Evolutionary conservation across 2,329 filamentous ascomycete species (phyloP).

Genomic region (Colletotrichum filicis): DNA sequence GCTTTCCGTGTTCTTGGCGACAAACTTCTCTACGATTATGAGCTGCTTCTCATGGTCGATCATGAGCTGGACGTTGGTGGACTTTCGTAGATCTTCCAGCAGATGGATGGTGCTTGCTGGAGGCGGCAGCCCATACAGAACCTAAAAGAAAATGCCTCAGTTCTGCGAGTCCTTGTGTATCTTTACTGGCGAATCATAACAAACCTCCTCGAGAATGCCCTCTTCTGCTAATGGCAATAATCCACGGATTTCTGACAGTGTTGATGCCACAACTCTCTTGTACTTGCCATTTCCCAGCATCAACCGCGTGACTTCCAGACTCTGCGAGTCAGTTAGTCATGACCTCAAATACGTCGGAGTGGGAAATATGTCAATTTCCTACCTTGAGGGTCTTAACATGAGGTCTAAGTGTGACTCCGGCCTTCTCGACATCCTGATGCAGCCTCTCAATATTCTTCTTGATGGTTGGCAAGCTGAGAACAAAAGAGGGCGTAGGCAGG

Average conservation of each 20-base stretch:
- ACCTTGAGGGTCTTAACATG: constrained; percentile 59
- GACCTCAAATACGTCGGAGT: accelerated
- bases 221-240: constrained; percentile 50
- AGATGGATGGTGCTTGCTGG: constrained; percentile 46
- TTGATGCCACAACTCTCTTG: constrained; percentile 52
- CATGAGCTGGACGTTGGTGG: constrained; percentile 48
- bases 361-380: background rate
- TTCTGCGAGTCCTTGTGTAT: background rate
- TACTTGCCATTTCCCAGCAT: constrained; percentile 52
- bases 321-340: constrained; percentile 38
- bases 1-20: background rate
- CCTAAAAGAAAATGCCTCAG: constrained; percentile 32
- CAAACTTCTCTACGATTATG: constrained; percentile 40
- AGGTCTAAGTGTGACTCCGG: constrained; percentile 51
- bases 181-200: background rate
- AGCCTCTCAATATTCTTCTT: constrained; percentile 50
- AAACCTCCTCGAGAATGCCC: constrained; percentile 52
- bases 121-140: constrained; percentile 53
- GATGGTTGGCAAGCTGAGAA: constrained; percentile 50
- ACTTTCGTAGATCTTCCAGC: constrained; percentile 42
- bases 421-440: constrained; percentile 50
- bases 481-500: constrained; percentile 51
- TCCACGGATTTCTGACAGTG: constrained; percentile 52
- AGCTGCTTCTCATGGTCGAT: constrained; percentile 50
- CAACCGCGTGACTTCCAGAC: constrained; percentile 49